A percentile compares a stretch with the other conserved stretches of the same genome.
These are phyloP conservation scores for Spathaspora girioi DNA, from an alignment of 805 yeast species.

Conservation along the genomic window DNA sequence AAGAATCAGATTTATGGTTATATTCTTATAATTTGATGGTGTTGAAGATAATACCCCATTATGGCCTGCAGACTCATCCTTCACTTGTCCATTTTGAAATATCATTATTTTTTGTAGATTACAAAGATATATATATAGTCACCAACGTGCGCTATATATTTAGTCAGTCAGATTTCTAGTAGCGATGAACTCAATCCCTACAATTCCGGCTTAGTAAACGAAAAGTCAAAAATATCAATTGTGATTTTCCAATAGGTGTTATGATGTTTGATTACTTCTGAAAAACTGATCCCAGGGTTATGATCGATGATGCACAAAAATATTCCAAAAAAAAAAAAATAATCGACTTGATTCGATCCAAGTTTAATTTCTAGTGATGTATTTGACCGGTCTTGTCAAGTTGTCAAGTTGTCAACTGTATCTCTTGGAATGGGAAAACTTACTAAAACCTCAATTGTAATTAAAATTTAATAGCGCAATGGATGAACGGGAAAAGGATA, in stretches of 20 bases:
- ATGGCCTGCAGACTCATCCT: not conserved
- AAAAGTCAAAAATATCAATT: not conserved
- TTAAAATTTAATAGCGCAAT: not conserved
- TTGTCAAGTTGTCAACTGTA: not conserved
- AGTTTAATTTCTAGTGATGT: not conserved
- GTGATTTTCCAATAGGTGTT: not conserved
- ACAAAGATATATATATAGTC: not conserved
- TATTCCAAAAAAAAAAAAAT: not conserved
- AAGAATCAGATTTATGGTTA: slow-evolving; percentile 14
- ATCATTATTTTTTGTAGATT: not conserved
- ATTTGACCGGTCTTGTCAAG: not conserved
- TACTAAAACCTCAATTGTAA: not conserved
- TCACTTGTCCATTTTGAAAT: not conserved
- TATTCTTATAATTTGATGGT: slow-evolving; percentile 9
- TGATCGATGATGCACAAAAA: not conserved
- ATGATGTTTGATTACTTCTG: not conserved
- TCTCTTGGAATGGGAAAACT: not conserved
- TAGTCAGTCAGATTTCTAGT: no score
- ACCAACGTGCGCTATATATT: not conserved
- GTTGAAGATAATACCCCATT: not conserved
- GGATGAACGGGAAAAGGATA: not conserved
- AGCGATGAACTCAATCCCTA: no score
- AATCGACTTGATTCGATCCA: not conserved
- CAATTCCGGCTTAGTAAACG: no score
- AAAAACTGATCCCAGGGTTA: not conserved